Conservation (phyloP, 352 stramenopile species). For the Phytophthora crassamura region DNA sequence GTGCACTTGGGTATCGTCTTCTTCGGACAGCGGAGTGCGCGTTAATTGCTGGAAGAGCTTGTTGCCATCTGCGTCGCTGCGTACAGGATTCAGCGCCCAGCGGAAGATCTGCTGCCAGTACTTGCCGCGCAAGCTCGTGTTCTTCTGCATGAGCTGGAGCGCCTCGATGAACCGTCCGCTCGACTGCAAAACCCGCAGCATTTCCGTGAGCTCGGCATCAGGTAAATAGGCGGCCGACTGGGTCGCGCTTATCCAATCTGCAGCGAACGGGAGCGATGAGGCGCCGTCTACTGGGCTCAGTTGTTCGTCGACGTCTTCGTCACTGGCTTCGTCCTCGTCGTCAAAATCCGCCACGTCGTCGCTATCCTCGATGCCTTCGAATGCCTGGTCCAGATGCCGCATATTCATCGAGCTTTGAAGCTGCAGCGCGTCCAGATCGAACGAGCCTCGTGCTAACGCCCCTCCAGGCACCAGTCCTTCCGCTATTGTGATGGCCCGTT, state of each 20-base stretch:
- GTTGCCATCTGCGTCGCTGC: constrained; percentile 9
- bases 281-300: constrained; percentile 17
- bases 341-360: constrained; percentile 20
- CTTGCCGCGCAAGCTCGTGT: constrained; percentile 47
- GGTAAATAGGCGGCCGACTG: constrained; percentile 43
- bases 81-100: constrained; percentile 54
- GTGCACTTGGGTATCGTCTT: constrained; percentile 71
- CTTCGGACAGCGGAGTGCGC: constrained; percentile 48
- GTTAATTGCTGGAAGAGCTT: constrained; percentile 23
- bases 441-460: constrained; percentile 36
- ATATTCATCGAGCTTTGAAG: constrained; percentile 64
- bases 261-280: constrained; percentile 12
- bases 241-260: constrained; percentile 30
- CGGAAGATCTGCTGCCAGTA: constrained; percentile 79
- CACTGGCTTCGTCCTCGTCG: constrained; percentile 6
- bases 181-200: constrained; percentile 69
- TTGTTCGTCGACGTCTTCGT: constrained; percentile 27
- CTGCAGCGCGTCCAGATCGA: constrained; percentile 63
- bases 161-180: constrained; percentile 76
- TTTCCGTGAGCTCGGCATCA: constrained; percentile 54
- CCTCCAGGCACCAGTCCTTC: constrained; percentile 60
- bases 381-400: constrained; percentile 40
- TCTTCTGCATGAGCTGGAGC: constrained; percentile 71
- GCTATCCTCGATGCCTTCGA: constrained; percentile 42
- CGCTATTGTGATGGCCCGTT: constrained; percentile 74